Conservation (phyloP, 805 yeast genomes). For the Pichia occidentalis region DNA sequence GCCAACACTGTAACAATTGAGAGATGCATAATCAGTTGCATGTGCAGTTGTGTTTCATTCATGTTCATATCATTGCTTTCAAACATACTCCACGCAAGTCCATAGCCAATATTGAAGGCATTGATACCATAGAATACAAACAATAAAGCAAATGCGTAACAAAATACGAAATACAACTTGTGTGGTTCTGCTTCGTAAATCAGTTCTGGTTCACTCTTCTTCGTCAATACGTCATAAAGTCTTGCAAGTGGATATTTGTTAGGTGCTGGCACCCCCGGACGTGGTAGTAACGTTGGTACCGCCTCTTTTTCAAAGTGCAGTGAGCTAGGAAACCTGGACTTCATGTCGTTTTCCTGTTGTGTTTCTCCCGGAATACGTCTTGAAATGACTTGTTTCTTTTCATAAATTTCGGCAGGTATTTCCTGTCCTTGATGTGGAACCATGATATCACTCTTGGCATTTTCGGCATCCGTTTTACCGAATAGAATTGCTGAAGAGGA, state of each 20-base stretch:
- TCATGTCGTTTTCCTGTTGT: slow-evolving; percentile 38
- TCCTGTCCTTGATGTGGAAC: slow-evolving; percentile 6
- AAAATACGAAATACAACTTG: slow-evolving; percentile 61
- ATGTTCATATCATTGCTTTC: slow-evolving; percentile 28
- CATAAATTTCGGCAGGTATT: slow-evolving; percentile 20
- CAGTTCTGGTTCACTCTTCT: slow-evolving; percentile 58
- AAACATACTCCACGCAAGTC: slow-evolving; percentile 23
- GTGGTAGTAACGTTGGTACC: slow-evolving; percentile 61
- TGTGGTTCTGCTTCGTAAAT: slow-evolving; percentile 84
- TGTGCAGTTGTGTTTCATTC: slow-evolving; percentile 19
- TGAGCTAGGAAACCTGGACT: slow-evolving; percentile 53
- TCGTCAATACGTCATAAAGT: slow-evolving; percentile 47
- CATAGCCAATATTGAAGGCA: slow-evolving; percentile 28
- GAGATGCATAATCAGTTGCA: slow-evolving; percentile 23
- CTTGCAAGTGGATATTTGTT: slow-evolving; percentile 53
- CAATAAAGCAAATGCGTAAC: slow-evolving; percentile 62
- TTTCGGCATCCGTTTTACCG: neutral
- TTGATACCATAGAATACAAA: slow-evolving; percentile 63
- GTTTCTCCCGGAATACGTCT: slow-evolving; percentile 53
- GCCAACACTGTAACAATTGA: slow-evolving; percentile 35
- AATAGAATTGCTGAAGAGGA: too few relatives aligned
- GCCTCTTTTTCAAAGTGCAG: slow-evolving; percentile 60
- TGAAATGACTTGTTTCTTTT: slow-evolving; percentile 28
- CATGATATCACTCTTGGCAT: slow-evolving; percentile 1
- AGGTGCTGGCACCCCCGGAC: slow-evolving; percentile 73